Percentiles rank a stretch among this genome's conserved stretches.
Conservation (phyloP, 176 grass and related monocot genomes). For the Rhynchospora pubera region DNA sequence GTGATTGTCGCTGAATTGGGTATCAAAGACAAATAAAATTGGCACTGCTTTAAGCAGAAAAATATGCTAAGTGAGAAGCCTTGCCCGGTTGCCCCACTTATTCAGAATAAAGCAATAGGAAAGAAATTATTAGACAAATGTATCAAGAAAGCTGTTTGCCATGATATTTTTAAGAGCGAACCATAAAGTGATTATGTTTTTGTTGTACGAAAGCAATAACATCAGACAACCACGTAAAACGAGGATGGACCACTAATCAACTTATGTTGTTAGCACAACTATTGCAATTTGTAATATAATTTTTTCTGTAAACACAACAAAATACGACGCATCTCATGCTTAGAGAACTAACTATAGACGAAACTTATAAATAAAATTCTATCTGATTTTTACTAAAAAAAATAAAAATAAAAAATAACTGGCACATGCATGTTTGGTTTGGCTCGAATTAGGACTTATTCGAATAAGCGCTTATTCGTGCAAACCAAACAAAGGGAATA, state of each 20-base stretch:
- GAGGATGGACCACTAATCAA: background rate
- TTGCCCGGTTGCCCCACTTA: background rate
- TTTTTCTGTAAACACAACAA: too few species aligned
- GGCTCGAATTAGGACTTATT: too few species aligned
- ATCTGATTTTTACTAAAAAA: background rate
- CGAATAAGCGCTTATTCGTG: too few species aligned
- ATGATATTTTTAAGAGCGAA: conserved; percentile 15
- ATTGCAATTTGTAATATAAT: too few species aligned
- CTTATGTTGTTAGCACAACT: background rate
- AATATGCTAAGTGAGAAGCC: background rate
- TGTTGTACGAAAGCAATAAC: background rate
- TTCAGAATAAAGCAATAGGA: conserved; percentile 11
- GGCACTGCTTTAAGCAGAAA: conserved; percentile 12
- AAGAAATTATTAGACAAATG: conserved; percentile 3
- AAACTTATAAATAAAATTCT: too few species aligned
- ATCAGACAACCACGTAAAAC: background rate
- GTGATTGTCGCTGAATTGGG: conserved; percentile 10
- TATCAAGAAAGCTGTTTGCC: conserved; percentile 8
- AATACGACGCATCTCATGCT: too few species aligned
- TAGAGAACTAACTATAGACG: too few species aligned
- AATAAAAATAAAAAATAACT: too few species aligned
- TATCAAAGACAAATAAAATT: conserved; percentile 12
- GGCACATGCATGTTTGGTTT: too few species aligned
- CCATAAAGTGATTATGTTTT: background rate
- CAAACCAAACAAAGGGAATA: too few species aligned